Base-by-base conservation (phyloP, 106 monocot species). In the Dioscorea dumetorum region DNA sequence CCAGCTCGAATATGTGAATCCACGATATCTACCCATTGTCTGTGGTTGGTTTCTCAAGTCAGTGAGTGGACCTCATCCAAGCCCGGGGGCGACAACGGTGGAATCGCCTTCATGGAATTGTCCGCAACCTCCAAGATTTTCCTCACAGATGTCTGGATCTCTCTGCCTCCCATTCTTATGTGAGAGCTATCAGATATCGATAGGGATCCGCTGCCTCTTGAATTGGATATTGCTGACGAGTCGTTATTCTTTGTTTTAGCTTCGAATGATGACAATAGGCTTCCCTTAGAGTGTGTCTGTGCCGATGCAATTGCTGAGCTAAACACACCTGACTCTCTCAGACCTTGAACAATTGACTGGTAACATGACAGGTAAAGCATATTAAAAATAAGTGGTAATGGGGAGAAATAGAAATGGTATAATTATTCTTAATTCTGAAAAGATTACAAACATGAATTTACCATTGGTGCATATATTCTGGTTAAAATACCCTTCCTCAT, bases 381-480 rank as follows among this genome's bases (percentile, higher is more conserved):
- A 61, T 35, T 17, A 72, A 16, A 22, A 69, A n/a, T n/a, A n/a
- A n/a, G n/a, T 9, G 28, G 28, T 9, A 33, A 28, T 10, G 22
- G 34, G n/a, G 32, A 3, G 24, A 28, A 53, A 11, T 21, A 1
- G 56, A 65, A 19, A 11, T 18, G 50, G 0, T 51, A 17, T 17
- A 3, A 11, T 31, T 12, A 41, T 28, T 51, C 34, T 50, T 50
- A 66, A 14, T n/a, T 14, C 34, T 62, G 16, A 23, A 22, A 48
- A 61, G 23, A 20, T 12, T 22, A 22, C 2, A 12, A 23, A 60
- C 6, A 5, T 6, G 20, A 33, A 62, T 13, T 63, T 84, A 90
- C 94, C 94, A 94, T 94, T 8, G 94, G 94, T 31, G 86, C 84
- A 80, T 94, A 80, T 62, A 94, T 90, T 21, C 90, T 83, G 32